Percentiles rank a stretch among this genome's conserved stretches.
These are phyloP conservation scores for Fagus sylvatica DNA, from an alignment of 306 rosid genomes.

Conservation along the genomic window DNA sequence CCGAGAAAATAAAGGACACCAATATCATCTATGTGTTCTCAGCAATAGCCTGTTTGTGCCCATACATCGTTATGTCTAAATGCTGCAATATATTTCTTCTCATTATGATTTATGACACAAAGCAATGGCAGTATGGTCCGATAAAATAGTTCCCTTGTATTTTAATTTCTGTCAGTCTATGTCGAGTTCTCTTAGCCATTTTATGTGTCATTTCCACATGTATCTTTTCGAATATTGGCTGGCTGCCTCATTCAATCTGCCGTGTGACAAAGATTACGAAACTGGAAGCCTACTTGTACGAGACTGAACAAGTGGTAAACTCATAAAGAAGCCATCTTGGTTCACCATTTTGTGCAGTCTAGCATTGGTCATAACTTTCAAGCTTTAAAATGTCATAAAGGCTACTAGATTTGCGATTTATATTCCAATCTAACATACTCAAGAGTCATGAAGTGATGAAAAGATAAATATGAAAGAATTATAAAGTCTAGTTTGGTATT, in stretches of 20 bases:
- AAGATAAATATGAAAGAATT: neutral
- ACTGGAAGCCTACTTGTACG: too few relatives aligned
- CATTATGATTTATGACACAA: neutral
- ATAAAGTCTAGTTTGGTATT: neutral
- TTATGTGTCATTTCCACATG: too few relatives aligned
- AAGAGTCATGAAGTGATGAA: neutral
- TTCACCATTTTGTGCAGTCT: neutral
- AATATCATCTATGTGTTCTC: too few relatives aligned
- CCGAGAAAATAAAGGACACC: too few relatives aligned
- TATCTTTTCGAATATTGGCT: too few relatives aligned
- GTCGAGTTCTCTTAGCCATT: too few relatives aligned
- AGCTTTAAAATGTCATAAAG: neutral
- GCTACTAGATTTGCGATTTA: neutral
- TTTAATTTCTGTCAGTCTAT: too few relatives aligned
- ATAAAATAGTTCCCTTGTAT: neutral
- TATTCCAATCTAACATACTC: neutral
- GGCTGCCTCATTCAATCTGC: too few relatives aligned
- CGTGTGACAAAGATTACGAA: too few relatives aligned
- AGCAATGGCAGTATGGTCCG: neutral
- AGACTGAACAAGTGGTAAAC: too few relatives aligned
- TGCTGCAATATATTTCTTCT: neutral
- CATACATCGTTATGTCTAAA: neutral
- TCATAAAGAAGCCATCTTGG: neutral
- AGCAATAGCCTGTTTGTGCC: too few relatives aligned
- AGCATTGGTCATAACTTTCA: neutral